Base-by-base conservation (phyloP, 2,329 filamentous ascomycete species). In the Hansfordia pulvinata region DNA sequence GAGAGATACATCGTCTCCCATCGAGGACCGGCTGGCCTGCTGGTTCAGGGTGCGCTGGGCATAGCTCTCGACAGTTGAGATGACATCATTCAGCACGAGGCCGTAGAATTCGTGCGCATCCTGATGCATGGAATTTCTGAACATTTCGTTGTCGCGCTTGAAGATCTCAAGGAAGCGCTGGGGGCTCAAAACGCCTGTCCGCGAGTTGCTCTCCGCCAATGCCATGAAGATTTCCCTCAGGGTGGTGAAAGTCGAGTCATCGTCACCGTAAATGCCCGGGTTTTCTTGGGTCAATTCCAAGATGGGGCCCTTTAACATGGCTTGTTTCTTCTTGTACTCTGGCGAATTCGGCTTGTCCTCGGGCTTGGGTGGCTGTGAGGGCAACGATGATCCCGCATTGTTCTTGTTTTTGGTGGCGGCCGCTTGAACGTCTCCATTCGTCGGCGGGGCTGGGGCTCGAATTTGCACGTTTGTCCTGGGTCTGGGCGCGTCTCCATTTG, bases 31-130 rank as follows among this genome's bases (percentile, higher is more conserved):
- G 18, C 51, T 49, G 21, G 55, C 50, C 32, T 58, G 56, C 11
- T 64, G 55, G 25, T 65, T 61, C 25, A 64, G 62, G 26, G 76
- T 56, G 30, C 72, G 66, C 42, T 71, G 76, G 15, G 85, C 79
- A 41, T 86, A 83, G n/a, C 74, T 68, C 54, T 98, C 90, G 15
- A 98, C 85, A 43, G 88, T 93, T 25, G 85, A 72, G 27, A 98
- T 88, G 18, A 98, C 82, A 47, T 93, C 81, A 50, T 98, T 98
- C n/a, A 98, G 62, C 3, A 98, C 66, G 17, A 96, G 60, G 32
- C 93, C 93, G 41, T 96, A 72, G 40, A 98, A 98, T 47, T 98
- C 90, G 51, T 98, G 90, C 2, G 90, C 90, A 49, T 98, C 90
- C 49, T 98, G 90, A 51, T 98, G 90, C 82, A 94, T 93, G 4